Base-by-base conservation (phyloP, 1,284 basidiomycete species). In the Puccinia triticina region DNA sequence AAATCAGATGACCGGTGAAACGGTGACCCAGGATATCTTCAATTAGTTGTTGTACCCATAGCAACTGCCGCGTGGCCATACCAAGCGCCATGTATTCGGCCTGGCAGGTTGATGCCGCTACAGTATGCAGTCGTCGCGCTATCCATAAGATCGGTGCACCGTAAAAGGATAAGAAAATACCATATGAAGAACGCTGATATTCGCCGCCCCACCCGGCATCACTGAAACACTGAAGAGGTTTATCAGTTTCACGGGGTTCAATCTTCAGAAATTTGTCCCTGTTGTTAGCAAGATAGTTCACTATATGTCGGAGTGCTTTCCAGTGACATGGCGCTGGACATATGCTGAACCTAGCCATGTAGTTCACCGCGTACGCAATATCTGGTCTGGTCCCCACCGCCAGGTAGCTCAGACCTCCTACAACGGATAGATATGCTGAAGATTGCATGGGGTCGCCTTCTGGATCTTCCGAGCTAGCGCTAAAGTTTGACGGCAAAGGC, bases 51-150 rank as follows among this genome's bases (percentile, higher is more conserved):
- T 67, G 64, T 4, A 67, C 34, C 64, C 64, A 67, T 40, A 67
- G 26, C 4, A 67, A 3, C 40, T 67, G 64, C 29, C 34, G 32
- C 23, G 64, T n/a, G n/a, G n/a, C n/a, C n/a, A n/a, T n/a, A n/a
- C n/a, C n/a, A n/a, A n/a, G n/a, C n/a, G n/a, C n/a, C 40, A 77
- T 77, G 48, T 61, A 64, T 66, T 77, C 57, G 11, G 57, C 75
- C 4, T 77, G 75, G 37, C 75, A 61, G 1, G 55, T 77, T 3
- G 57, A 77, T 12, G 57, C 32, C 2, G 75, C 75, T 7, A 77
- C 75, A 46, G 46, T 53, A 16, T 32, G 37, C 2, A 61, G 32
- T 5, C 34, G 32, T 3, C 29, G 4, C 2, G 75, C 46, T 5
- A 37, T 46, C 75, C 75, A 77, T 10, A 50, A 10, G 2, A 64